Base-by-base conservation (phyloP, 768 basidiomycete genomes). In the Boletus huronensis region DNA sequence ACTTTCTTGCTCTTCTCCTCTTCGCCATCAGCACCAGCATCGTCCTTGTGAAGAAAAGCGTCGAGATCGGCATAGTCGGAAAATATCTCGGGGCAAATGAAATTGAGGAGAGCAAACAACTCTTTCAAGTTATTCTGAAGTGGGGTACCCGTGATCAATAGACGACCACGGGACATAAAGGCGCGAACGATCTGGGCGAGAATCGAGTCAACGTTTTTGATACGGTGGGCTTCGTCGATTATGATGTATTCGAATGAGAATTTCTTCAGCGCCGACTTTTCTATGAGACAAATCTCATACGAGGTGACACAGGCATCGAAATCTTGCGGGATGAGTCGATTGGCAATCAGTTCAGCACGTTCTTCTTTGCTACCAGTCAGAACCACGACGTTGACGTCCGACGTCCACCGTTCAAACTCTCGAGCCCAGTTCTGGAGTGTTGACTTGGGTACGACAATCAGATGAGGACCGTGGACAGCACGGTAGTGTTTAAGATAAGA, bases 171-270 rank as follows among this genome's bases (percentile, higher is more conserved):
- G 40, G 89, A 90, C 63, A 83, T 81, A 73, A 98, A 98, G 3
- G 88, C 77, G 46, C 96, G 83, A 45, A 98, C 93, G 64, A 99
- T 98, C 72, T 97, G 93, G 16, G 87, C 87, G 16, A 99, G 81
- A 64, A 98, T 88, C 13, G 93, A 96, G 70, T 98, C 93, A 61
- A 96, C 94, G 69, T 98, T 98, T 77, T 98, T 98, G 81, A 99
- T 99, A 23, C 97, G 88, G 67, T 99, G 96, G 1, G 96, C 96
- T 74, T 99, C 96, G 73, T 99, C 96, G 65, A 99, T 98, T 60
- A 90, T 83, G 71, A 98, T 98, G 73, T 98, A 98, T 71, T 96
- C 92, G 76, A 98, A 98, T 0, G 88, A 88, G 70, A 98, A 92
- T 70, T 96, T 96, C 73, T 92, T 93, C 58, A 98, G 77, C 0